Percentiles rank a stretch among this genome's conserved stretches.
These are phyloP conservation scores for Selaginella moellendorffii DNA, from an alignment of 75 land plant genomes.

Conservation along the genomic window DNA sequence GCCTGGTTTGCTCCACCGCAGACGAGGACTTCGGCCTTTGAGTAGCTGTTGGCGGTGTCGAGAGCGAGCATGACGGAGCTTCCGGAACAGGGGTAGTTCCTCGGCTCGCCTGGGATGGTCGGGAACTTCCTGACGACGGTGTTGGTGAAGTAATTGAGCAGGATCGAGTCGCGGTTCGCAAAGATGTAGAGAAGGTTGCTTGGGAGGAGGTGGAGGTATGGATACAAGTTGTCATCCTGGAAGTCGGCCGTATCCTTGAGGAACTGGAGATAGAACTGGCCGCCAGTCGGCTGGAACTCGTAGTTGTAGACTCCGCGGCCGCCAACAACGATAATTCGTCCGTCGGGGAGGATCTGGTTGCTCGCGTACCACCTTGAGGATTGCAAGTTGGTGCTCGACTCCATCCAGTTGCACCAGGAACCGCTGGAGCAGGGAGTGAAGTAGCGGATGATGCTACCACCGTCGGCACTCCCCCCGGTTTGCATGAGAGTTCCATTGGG, in stretches of 20 bases:
- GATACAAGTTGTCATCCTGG: constrained; percentile 11
- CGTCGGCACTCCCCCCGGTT: constrained; percentile 19
- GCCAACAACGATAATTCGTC: constrained; percentile 47
- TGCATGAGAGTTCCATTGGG: constrained; percentile 24
- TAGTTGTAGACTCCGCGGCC: constrained; percentile 19
- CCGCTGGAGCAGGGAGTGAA: constrained; percentile 9
- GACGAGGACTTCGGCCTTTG: constrained; percentile 14
- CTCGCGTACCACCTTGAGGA: constrained; percentile 49
- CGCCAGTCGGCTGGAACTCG: constrained; percentile 33
- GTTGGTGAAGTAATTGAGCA: constrained; percentile 11
- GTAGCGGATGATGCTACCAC: constrained; percentile 16
- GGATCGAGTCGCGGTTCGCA: constrained; percentile 15
- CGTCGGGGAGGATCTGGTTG: constrained; percentile 52
- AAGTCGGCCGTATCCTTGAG: neutral
- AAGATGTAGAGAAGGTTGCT: constrained; percentile 17
- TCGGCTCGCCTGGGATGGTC: constrained; percentile 17
- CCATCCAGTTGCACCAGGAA: constrained; percentile 17
- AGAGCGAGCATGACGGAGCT: constrained; percentile 24
- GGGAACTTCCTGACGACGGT: constrained; percentile 19
- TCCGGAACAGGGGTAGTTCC: constrained; percentile 21
- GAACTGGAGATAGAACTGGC: neutral
- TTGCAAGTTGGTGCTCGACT: constrained; percentile 6
- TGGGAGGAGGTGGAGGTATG: constrained; percentile 12
- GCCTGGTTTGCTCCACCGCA: constrained; percentile 21
- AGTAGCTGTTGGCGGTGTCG: neutral